phyloP scores from a whole-genome alignment of 495 filamentous ascomycete genomes.

The Podospora pseudocomata region DNA sequence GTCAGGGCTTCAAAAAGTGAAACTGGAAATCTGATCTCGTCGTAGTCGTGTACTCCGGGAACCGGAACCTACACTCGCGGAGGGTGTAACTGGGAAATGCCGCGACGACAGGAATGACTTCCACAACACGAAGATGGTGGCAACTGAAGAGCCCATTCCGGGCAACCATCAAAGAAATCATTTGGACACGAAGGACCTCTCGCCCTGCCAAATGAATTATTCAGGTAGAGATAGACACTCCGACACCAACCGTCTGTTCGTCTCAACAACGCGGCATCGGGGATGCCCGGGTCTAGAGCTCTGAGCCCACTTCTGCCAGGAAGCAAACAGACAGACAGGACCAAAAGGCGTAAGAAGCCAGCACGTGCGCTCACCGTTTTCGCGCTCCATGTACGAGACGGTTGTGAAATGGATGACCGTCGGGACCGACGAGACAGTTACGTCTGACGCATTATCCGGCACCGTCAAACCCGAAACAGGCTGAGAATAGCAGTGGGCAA shows the following conservation, averaged over 20 bases:
- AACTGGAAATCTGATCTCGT: neutral
- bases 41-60: neutral
- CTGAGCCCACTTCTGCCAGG: neutral
- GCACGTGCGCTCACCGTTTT: constrained; percentile 1
- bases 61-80: neutral
- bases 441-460: constrained; percentile 8
- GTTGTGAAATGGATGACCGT: constrained; percentile 4
- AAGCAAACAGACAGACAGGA: neutral
- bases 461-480: constrained; percentile 20
- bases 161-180: neutral
- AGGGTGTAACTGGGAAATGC: neutral
- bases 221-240: neutral
- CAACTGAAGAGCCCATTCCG: neutral
- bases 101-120: neutral
- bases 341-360: neutral
- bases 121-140: neutral
- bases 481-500: constrained; percentile 17
- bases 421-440: constrained; percentile 23
- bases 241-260: neutral
- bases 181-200: neutral
- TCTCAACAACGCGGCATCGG: neutral
- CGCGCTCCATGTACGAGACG: neutral
- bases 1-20: neutral
- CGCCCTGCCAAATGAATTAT: neutral
- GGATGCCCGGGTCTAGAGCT: neutral